phyloP scores from a whole-genome alignment of 2,329 filamentous ascomycete species.

The Penicillium capsulatum region DNA sequence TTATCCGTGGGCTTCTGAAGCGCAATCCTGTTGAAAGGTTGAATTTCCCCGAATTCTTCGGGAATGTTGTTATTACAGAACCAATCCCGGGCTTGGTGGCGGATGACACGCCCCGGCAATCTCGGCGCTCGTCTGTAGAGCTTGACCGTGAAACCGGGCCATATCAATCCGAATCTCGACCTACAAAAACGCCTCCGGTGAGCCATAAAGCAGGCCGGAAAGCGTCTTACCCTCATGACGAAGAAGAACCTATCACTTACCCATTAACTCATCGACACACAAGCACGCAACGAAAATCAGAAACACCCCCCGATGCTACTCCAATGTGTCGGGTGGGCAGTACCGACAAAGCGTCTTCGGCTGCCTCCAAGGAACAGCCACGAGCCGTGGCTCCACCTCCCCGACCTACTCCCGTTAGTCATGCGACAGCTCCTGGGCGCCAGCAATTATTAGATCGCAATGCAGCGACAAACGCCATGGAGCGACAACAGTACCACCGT shows the following conservation, averaged over 20 bases:
- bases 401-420: constrained; percentile 33
- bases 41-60: constrained; percentile 82
- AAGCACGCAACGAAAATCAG: constrained; percentile 26
- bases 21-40: constrained; percentile 79
- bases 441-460: constrained; percentile 37
- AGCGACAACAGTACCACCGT: constrained; percentile 66
- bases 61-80: constrained; percentile 64
- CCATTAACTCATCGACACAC: constrained; percentile 38
- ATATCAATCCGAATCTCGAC: constrained; percentile 17
- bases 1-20: constrained; percentile 79
- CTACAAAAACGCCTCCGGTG: constrained; percentile 12
- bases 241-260: constrained; percentile 21
- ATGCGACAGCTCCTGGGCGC: constrained; percentile 40
- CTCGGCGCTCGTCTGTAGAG: constrained; percentile 20
- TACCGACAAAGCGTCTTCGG: constrained; percentile 28
- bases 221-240: constrained; percentile 18
- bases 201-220: constrained; percentile 22
- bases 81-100: constrained; percentile 77
- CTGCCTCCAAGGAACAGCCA: constrained; percentile 23
- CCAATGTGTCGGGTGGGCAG: constrained; percentile 35
- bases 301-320: constrained; percentile 26
- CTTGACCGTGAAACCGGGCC: constrained; percentile 8
- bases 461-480: constrained; percentile 45
- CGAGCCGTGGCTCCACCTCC: constrained; percentile 27
- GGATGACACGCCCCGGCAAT: constrained; percentile 59